A percentile compares a stretch with the other conserved stretches of the same genome.
These are phyloP conservation scores for Vicia faba DNA, from an alignment of 306 rosid species.

Conservation along the genomic window DNA sequence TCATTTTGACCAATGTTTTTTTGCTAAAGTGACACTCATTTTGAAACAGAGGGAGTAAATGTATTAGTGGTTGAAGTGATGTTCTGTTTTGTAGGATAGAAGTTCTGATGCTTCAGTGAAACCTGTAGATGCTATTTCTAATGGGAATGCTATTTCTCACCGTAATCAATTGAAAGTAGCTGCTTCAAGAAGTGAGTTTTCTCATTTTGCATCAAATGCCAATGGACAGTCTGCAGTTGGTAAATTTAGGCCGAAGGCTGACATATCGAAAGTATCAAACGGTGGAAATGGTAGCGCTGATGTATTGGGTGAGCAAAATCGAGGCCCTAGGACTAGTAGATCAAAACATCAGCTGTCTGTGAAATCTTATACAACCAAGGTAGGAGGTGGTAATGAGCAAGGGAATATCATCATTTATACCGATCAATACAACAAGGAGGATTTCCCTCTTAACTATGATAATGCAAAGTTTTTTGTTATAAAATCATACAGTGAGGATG, in stretches of 20 bases:
- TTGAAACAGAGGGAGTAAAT: not conserved
- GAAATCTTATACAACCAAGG: constrained; percentile 73
- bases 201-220: constrained; percentile 61
- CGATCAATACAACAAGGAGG: constrained; percentile 81
- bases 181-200: constrained; percentile 46
- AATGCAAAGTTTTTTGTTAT: constrained; percentile 87
- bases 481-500: constrained; percentile 97
- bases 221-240: constrained; percentile 52
- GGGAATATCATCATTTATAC: constrained; percentile 71
- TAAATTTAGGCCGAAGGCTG: constrained; percentile 62
- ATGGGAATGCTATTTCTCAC: constrained; percentile 53
- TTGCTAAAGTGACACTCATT: too few relatives aligned
- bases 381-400: constrained; percentile 69
- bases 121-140: constrained; percentile 50
- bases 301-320: constrained; percentile 80
- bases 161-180: constrained; percentile 54
- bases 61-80: constrained; percentile 3
- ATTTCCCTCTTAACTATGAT: constrained; percentile 58
- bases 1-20: too few relatives aligned
- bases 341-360: constrained; percentile 60
- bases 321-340: constrained; percentile 84
- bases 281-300: constrained; percentile 56
- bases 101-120: constrained; percentile 50
- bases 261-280: constrained; percentile 46
- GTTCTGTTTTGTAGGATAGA: constrained; percentile 53